Conservation (phyloP, 176 grass and related monocot species). For the Oryza brachyantha region DNA sequence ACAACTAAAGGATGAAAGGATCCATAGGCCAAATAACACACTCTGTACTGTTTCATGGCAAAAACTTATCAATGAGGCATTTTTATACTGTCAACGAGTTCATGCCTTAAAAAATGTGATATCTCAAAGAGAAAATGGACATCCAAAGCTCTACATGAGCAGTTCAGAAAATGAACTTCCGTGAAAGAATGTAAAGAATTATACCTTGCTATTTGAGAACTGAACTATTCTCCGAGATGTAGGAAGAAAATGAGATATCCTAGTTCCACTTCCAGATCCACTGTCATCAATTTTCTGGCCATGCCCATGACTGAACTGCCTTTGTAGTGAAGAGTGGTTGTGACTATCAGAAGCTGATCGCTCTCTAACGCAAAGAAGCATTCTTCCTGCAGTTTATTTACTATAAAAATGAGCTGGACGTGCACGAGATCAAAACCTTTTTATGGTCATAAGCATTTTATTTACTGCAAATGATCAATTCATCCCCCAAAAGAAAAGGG, state of each 20-base stretch:
- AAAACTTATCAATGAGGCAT: not conserved
- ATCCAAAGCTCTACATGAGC: not conserved
- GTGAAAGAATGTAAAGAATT: not conserved
- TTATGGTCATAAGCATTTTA: conserved; percentile 6
- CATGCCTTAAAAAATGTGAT: not conserved
- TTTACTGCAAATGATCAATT: not conserved
- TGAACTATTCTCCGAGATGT: conserved; percentile 95
- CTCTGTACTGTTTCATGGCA: not conserved
- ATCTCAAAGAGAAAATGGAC: not conserved
- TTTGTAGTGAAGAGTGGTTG: conserved; percentile 78
- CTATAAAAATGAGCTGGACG: not conserved
- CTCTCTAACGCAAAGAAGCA: conserved; percentile 96
- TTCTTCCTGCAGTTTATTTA: conserved; percentile 49
- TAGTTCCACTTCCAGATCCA: conserved; percentile 59
- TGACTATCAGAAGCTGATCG: conserved; percentile 58
- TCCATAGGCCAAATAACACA: not conserved
- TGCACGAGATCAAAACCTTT: not conserved
- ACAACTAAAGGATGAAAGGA: not conserved
- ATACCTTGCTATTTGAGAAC: conserved; percentile 92
- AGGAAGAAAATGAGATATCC: conserved; percentile 83
- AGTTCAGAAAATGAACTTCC: not conserved
- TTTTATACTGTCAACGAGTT: not conserved
- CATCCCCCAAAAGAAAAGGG: not conserved
- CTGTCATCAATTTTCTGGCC: conserved; percentile 57
- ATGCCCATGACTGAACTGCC: conserved; percentile 84